These are phyloP conservation scores for Arthroderma sp. DNA, from an alignment of 2,329 filamentous ascomycete species.

Conservation along the genomic window DNA sequence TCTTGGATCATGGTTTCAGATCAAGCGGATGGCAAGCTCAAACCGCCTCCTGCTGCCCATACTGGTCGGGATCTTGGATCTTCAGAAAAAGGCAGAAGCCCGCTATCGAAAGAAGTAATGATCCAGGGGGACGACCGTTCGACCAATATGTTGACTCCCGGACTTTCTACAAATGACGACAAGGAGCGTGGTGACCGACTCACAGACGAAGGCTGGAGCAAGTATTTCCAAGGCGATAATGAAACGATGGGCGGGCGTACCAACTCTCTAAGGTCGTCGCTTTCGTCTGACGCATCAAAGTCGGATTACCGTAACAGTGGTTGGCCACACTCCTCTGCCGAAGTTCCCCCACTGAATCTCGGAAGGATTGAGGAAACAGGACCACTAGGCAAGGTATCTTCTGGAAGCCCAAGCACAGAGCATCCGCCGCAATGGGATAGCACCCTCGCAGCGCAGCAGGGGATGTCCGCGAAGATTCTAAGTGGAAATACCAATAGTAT, in stretches of 20 bases:
- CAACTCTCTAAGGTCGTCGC: slow-evolving; percentile 16
- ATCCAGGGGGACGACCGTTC: slow-evolving; percentile 11
- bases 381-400: slow-evolving; percentile 27
- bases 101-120: slow-evolving; percentile 8
- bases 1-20: slow-evolving; percentile 30
- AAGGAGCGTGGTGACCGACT: slow-evolving; percentile 20
- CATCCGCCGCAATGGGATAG: slow-evolving; percentile 17
- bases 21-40: slow-evolving; percentile 8
- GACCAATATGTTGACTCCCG: slow-evolving; percentile 12
- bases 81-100: slow-evolving; percentile 7
- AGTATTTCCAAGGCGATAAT: slow-evolving; percentile 32
- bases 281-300: slow-evolving; percentile 16
- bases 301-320: slow-evolving; percentile 29
- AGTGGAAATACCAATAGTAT: slow-evolving; percentile 29
- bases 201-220: slow-evolving; percentile 37
- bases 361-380: slow-evolving; percentile 26
- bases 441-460: slow-evolving; percentile 24
- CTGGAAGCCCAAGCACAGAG: slow-evolving; percentile 31
- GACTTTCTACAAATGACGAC: slow-evolving; percentile 12
- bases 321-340: slow-evolving; percentile 25
- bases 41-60: not conserved
- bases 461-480: slow-evolving; percentile 31
- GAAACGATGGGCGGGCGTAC: slow-evolving; percentile 15
- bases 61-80: not conserved
- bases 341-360: slow-evolving; percentile 23